A percentile compares a stretch with the other conserved stretches of the same genome.
Evolutionary conservation across 768 basidiomycete species (phyloP).

Genomic region (Leccinellum luteum): DNA sequence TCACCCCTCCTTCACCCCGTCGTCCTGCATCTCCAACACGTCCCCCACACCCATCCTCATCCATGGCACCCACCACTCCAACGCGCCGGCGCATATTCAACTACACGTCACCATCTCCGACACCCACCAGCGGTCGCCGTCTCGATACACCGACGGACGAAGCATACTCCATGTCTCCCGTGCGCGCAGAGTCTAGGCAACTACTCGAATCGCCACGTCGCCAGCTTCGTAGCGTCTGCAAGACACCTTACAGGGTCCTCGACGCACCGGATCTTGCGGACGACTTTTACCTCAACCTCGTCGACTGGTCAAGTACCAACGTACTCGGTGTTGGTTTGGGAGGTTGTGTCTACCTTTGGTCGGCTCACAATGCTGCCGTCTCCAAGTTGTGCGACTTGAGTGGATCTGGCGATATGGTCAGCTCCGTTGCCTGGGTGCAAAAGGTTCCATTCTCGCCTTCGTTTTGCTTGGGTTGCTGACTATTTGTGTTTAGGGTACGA

Average conservation of each 20-base stretch:
- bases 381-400: conserved; percentile 85
- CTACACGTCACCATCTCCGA: conserved; percentile 60
- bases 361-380: conserved; percentile 89
- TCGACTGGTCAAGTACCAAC: conserved; percentile 96
- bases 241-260: conserved; percentile 94
- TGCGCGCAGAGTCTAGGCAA: conserved; percentile 76
- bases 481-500: conserved; percentile 55
- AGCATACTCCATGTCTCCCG: conserved; percentile 88
- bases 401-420: conserved; percentile 66
- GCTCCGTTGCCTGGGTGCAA: conserved; percentile 93
- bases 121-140: conserved; percentile 44
- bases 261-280: conserved; percentile 97
- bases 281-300: conserved; percentile 97
- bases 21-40: conserved; percentile 63
- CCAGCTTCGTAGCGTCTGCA: conserved; percentile 78
- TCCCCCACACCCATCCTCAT: conserved; percentile 35
- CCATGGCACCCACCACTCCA: conserved; percentile 43
- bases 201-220: conserved; percentile 84
- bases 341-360: conserved; percentile 95
- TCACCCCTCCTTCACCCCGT: conserved; percentile 66
- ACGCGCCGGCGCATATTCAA: conserved; percentile 61
- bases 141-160: conserved; percentile 87
- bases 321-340: conserved; percentile 92
- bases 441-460: conserved; percentile 36
- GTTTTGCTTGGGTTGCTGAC: not conserved